phyloP scores from a whole-genome alignment of 2,329 filamentous ascomycete genomes.

The Thermothelomyces thermophilus region DNA sequence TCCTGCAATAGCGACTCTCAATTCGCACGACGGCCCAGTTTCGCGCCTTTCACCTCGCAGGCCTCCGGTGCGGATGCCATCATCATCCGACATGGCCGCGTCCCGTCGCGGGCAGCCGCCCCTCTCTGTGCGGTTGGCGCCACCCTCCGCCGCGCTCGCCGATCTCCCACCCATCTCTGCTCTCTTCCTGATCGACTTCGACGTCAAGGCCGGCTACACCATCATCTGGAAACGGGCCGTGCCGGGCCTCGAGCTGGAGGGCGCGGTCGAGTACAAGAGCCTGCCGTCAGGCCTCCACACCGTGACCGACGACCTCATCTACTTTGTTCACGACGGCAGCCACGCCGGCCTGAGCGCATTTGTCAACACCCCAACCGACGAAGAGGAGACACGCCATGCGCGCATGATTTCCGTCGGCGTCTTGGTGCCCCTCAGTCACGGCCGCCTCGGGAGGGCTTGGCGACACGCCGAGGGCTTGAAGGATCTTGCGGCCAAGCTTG shows the following conservation, averaged over 20 bases:
- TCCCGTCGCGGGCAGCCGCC: slow-evolving; percentile 35
- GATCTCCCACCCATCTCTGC: slow-evolving; percentile 62
- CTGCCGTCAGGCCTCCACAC: slow-evolving; percentile 89
- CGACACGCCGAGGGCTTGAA: slow-evolving; percentile 72
- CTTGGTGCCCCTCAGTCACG: slow-evolving; percentile 77
- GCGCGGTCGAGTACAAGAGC: slow-evolving; percentile 91
- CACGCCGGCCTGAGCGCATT: slow-evolving; percentile 91
- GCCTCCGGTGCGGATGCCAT: too few relatives aligned
- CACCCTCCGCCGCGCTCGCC: slow-evolving; percentile 31
- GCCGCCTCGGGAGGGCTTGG: slow-evolving; percentile 83
- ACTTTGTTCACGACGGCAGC: slow-evolving; percentile 76
- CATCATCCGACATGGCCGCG: slow-evolving; percentile 25
- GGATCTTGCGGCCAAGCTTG: slow-evolving; percentile 62
- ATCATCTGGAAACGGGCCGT: slow-evolving; percentile 79
- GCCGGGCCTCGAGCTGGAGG: slow-evolving; percentile 67
- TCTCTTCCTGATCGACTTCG: slow-evolving; percentile 84
- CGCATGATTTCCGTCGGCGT: slow-evolving; percentile 89
- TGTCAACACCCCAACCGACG: slow-evolving; percentile 72
- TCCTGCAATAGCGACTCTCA: background rate
- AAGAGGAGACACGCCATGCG: slow-evolving; percentile 73
- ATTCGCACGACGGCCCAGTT: background rate
- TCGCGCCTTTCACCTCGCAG: background rate
- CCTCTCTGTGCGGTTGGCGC: slow-evolving; percentile 34
- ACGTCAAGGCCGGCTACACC: slow-evolving; percentile 86
- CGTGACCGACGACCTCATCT: slow-evolving; percentile 80